A percentile compares a stretch with the other conserved stretches of the same genome.
Conservation (phyloP, 2,329 filamentous ascomycete genomes). For the Phyllosticta capitalensis region DNA sequence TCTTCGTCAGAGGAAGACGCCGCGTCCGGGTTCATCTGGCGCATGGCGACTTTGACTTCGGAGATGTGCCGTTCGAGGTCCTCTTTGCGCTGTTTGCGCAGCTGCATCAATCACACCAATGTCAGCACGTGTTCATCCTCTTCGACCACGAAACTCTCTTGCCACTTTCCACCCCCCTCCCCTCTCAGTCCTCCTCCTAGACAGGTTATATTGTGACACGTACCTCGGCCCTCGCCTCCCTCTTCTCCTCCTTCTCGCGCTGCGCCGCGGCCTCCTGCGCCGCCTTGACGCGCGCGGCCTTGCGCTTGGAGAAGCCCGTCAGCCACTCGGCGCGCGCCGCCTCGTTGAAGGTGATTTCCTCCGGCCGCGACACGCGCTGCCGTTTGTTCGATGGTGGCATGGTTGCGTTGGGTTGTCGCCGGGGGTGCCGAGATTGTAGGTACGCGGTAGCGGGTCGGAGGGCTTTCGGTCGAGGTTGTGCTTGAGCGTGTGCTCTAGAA, state of each 20-base stretch:
- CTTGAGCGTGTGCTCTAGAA: too few species aligned
- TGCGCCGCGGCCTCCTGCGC: constrained; percentile 75
- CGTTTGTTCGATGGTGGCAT: constrained; percentile 21
- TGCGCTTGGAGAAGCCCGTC: constrained; percentile 95
- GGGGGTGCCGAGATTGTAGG: too few species aligned
- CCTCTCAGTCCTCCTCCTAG: neutral
- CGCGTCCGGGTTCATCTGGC: constrained; percentile 43
- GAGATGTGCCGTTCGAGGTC: constrained; percentile 76
- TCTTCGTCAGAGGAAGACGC: constrained; percentile 23
- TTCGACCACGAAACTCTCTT: neutral
- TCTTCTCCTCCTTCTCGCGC: constrained; percentile 66
- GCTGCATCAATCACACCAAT: constrained; percentile 41
- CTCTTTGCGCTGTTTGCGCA: constrained; percentile 71
- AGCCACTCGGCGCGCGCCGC: constrained; percentile 75
- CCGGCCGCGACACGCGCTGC: constrained; percentile 43
- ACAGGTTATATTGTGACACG: too few species aligned
- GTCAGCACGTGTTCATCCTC: neutral
- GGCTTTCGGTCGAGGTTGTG: too few species aligned
- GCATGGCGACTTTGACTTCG: constrained; percentile 61
- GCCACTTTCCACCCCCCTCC: neutral
- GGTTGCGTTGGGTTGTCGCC: too few species aligned
- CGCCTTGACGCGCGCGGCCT: constrained; percentile 71
- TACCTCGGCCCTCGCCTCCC: constrained; percentile 68
- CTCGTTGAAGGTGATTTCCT: constrained; percentile 79
- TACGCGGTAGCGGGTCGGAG: too few species aligned